Conservation (phyloP, 768 basidiomycete genomes). For the Tylopilus balloui region DNA sequence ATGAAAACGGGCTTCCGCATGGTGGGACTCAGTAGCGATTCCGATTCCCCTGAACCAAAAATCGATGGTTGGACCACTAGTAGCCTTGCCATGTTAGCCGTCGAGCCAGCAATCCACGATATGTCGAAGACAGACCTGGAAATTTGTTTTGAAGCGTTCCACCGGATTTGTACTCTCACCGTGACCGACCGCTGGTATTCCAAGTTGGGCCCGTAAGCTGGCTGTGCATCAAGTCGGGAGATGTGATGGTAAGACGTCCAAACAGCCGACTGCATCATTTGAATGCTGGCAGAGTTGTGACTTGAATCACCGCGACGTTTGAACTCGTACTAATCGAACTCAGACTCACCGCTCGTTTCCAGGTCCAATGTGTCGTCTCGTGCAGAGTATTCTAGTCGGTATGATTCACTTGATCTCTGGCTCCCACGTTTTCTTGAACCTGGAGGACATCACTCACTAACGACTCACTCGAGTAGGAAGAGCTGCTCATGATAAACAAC, state of each 20-base stretch:
- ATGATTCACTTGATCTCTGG: neutral
- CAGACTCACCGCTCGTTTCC: neutral
- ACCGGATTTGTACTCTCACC: neutral
- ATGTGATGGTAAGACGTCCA: neutral
- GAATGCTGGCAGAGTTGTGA: neutral
- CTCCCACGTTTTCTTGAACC: neutral
- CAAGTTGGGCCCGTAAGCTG: neutral
- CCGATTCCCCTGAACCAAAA: neutral
- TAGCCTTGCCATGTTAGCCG: neutral
- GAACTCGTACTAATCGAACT: neutral
- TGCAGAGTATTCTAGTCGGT: neutral
- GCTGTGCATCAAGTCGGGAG: neutral
- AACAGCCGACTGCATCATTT: neutral
- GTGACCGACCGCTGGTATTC: neutral
- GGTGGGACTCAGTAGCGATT: slow-evolving; percentile 2
- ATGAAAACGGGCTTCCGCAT: slow-evolving; percentile 16
- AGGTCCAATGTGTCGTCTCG: neutral
- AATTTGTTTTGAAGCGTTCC: neutral
- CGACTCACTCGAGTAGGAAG: too few relatives aligned
- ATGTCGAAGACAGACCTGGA: neutral
- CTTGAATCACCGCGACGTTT: neutral
- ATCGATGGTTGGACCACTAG: neutral
- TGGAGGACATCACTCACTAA: neutral
- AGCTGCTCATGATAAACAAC: too few relatives aligned
- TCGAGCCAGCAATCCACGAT: neutral